Conservation (phyloP, 306 rosid species). For the Elaeagnus macrophylla region DNA sequence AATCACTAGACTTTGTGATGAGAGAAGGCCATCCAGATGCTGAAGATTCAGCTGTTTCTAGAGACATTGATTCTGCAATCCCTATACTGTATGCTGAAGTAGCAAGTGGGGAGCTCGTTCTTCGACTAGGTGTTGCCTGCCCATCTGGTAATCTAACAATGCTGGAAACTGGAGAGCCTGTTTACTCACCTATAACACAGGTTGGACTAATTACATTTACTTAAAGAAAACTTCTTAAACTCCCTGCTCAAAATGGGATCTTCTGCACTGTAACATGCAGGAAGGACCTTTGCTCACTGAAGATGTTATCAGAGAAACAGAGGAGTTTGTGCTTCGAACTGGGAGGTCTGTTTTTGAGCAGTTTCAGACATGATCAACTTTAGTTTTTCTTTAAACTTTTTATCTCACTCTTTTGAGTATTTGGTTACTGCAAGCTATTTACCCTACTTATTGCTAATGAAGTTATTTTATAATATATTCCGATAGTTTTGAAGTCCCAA, state of each 20-base stretch:
- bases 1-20: constrained; percentile 58
- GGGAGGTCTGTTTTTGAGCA: constrained; percentile 66
- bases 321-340: constrained; percentile 95
- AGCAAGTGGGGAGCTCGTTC: constrained; percentile 71
- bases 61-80: constrained; percentile 26
- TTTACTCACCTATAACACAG: constrained; percentile 90
- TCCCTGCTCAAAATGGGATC: constrained; percentile 19
- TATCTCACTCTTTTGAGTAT: neutral
- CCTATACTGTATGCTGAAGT: constrained; percentile 62
- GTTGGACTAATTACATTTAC: constrained; percentile 37
- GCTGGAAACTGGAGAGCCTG: constrained; percentile 95
- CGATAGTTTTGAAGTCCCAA: too few species aligned
- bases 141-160: constrained; percentile 51
- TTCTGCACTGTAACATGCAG: constrained; percentile 36
- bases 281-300: constrained; percentile 96
- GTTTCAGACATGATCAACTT: neutral
- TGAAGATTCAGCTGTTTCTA: constrained; percentile 29
- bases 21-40: constrained; percentile 47
- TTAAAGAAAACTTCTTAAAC: constrained; percentile 9
- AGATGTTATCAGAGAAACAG: constrained; percentile 87
- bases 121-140: constrained; percentile 70
- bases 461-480: too few species aligned
- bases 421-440: neutral
- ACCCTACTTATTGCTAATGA: too few species aligned
- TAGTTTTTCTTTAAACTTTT: constrained; percentile 7